phyloP scores from a whole-genome alignment of 805 yeast genomes.

The Yarrowia bubula region DNA sequence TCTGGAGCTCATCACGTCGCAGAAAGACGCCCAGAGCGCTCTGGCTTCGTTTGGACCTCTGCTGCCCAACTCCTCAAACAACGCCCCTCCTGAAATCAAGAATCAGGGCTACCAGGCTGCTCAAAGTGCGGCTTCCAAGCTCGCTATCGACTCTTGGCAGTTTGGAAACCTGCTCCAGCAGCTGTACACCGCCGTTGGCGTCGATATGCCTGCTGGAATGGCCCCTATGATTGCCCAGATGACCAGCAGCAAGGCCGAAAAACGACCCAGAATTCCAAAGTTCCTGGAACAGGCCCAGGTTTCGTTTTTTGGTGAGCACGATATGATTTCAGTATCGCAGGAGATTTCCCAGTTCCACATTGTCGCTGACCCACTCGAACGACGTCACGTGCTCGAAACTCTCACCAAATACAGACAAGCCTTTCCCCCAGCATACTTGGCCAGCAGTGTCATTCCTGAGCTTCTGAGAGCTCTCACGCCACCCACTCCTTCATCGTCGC shows the following conservation, averaged over 20 bases:
- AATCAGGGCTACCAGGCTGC: slow-evolving; percentile 47
- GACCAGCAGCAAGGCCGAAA: slow-evolving; percentile 4
- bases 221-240: slow-evolving; percentile 5
- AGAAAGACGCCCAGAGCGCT: slow-evolving; percentile 43
- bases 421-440: slow-evolving; percentile 54
- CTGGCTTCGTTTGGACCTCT: slow-evolving; percentile 3
- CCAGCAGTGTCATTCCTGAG: slow-evolving; percentile 68
- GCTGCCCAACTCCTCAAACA: slow-evolving; percentile 19
- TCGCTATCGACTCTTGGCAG: slow-evolving; percentile 57
- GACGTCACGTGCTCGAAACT: background rate
- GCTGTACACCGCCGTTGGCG: background rate
- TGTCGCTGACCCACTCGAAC: slow-evolving; percentile 5
- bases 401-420: slow-evolving; percentile 30
- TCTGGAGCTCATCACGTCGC: slow-evolving; percentile 61
- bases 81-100: slow-evolving; percentile 55
- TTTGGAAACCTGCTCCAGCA: slow-evolving; percentile 50
- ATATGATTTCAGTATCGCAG: slow-evolving; percentile 15
- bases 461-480: slow-evolving; percentile 45
- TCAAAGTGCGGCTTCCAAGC: slow-evolving; percentile 32
- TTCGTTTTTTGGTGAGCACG: slow-evolving; percentile 16
- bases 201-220: slow-evolving; percentile 22
- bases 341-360: slow-evolving; percentile 17
- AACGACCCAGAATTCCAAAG: slow-evolving; percentile 7
- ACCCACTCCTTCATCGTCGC: slow-evolving; percentile 17
- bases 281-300: slow-evolving; percentile 11